Percentiles rank a stretch among this genome's conserved stretches.
Evolutionary conservation across 495 filamentous ascomycete species (phyloP).

Genomic region (Neurospora africana): DNA sequence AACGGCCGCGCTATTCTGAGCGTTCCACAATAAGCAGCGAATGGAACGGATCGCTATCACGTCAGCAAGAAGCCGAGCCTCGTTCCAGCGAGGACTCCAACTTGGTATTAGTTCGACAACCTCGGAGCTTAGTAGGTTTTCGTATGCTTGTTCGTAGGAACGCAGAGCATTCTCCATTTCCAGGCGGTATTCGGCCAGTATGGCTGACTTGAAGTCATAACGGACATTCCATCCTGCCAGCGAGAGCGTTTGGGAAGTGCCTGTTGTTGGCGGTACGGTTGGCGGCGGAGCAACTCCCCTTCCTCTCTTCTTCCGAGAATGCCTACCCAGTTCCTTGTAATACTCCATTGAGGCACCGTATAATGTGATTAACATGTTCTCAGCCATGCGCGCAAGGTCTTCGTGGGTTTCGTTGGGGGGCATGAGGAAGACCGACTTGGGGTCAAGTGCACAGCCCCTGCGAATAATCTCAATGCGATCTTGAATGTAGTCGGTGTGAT

Average conservation of each 20-base stretch:
- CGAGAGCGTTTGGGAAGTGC: slow-evolving; percentile 75
- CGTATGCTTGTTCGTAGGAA: slow-evolving; percentile 77
- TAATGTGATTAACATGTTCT: slow-evolving; percentile 46
- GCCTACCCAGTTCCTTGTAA: slow-evolving; percentile 83
- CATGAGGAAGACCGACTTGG: slow-evolving; percentile 60
- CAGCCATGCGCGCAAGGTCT: slow-evolving; percentile 54
- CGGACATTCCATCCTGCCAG: slow-evolving; percentile 79
- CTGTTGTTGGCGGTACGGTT: slow-evolving; percentile 70
- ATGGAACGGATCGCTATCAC: slow-evolving; percentile 66
- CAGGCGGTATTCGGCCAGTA: slow-evolving; percentile 82
- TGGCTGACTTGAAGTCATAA: slow-evolving; percentile 84
- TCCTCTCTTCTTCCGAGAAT: slow-evolving; percentile 71
- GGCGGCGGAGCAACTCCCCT: slow-evolving; percentile 65
- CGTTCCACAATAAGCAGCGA: slow-evolving; percentile 66
- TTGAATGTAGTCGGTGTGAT: slow-evolving; percentile 43
- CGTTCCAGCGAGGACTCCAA: slow-evolving; percentile 79
- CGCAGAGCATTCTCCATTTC: slow-evolving; percentile 78
- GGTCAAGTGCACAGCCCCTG: slow-evolving; percentile 65
- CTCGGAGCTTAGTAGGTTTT: slow-evolving; percentile 65
- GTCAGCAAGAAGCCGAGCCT: slow-evolving; percentile 73
- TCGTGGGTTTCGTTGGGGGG: slow-evolving; percentile 31
- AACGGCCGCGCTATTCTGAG: slow-evolving; percentile 62
- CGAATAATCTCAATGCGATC: slow-evolving; percentile 69
- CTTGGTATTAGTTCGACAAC: slow-evolving; percentile 77
- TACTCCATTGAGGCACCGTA: slow-evolving; percentile 70